These are phyloP conservation scores for Sporopachydermia cereana DNA, from an alignment of 1,139 yeast species.

Conservation along the genomic window DNA sequence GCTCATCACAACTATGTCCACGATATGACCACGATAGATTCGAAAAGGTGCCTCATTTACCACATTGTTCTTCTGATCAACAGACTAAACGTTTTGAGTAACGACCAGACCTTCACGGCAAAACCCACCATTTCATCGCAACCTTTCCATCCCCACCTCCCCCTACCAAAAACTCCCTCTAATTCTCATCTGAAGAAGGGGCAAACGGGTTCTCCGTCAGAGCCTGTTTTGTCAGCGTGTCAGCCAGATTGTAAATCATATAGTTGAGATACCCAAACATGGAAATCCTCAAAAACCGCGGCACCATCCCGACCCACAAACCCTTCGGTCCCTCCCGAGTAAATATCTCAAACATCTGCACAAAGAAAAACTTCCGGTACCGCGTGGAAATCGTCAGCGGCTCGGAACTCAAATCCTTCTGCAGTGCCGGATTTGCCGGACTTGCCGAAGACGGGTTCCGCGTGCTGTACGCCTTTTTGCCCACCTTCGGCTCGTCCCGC, in stretches of 20 bases:
- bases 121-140: no score
- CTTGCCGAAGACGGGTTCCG: not conserved
- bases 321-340: conserved; percentile 4
- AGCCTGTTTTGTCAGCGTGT: not conserved
- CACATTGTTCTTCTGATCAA: no score
- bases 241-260: conserved; percentile 1
- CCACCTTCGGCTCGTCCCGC: not conserved
- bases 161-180: no score
- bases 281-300: not conserved
- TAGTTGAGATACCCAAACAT: conserved; percentile 2
- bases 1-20: no score
- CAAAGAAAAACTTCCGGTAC: conserved; percentile 5
- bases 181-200: not conserved
- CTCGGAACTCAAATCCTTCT: not conserved
- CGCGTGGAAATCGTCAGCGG: conserved; percentile 1
- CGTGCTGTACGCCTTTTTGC: no score
- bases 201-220: conserved; percentile 5
- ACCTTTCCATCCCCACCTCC: no score
- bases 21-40: no score
- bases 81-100: no score
- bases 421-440: not conserved
- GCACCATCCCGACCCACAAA: not conserved
- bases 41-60: no score
- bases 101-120: no score
- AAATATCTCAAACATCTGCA: conserved; percentile 4